phyloP scores from a whole-genome alignment of 2,329 filamentous ascomycete species.

The Claviceps paspali region DNA sequence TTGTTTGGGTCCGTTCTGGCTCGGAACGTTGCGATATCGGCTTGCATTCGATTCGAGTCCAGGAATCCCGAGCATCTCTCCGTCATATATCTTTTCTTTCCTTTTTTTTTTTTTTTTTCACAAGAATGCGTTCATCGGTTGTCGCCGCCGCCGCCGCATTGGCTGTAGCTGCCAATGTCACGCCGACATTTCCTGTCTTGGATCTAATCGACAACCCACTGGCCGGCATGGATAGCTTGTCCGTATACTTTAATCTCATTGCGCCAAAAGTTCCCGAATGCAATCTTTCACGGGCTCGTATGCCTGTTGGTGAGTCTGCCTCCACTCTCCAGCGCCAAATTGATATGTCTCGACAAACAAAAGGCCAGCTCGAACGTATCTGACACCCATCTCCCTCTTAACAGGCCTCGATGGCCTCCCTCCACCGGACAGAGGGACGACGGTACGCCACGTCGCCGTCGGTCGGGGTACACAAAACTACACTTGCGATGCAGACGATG shows the following conservation, averaged over 20 bases:
- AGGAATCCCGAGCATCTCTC: too few species aligned
- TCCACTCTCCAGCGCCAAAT: neutral
- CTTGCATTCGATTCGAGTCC: too few species aligned
- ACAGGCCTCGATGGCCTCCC: slow-evolving; percentile 45
- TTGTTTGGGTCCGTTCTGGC: too few species aligned
- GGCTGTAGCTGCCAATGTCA: slow-evolving; percentile 29
- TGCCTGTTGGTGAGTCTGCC: slow-evolving; percentile 28
- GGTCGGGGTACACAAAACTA: slow-evolving; percentile 91
- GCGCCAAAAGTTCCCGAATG: slow-evolving; percentile 41
- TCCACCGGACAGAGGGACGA: slow-evolving; percentile 40
- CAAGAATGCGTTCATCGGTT: too few species aligned
- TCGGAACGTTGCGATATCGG: too few species aligned
- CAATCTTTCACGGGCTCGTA: slow-evolving; percentile 35
- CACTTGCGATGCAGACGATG: slow-evolving; percentile 54
- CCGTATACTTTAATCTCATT: slow-evolving; percentile 46
- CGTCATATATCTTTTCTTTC: slow-evolving; percentile 2
- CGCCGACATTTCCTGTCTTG: slow-evolving; percentile 24
- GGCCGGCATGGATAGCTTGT: slow-evolving; percentile 30
- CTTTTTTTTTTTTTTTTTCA: slow-evolving; percentile 4
- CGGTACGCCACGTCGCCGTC: slow-evolving; percentile 63
- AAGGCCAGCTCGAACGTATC: neutral
- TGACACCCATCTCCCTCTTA: neutral
- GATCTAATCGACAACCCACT: slow-evolving; percentile 23
- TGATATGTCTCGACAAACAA: neutral
- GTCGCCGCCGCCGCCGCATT: slow-evolving; percentile 29